Conservation (phyloP, 192 early-diverging fungal species). For the Coemansia erecta region DNA sequence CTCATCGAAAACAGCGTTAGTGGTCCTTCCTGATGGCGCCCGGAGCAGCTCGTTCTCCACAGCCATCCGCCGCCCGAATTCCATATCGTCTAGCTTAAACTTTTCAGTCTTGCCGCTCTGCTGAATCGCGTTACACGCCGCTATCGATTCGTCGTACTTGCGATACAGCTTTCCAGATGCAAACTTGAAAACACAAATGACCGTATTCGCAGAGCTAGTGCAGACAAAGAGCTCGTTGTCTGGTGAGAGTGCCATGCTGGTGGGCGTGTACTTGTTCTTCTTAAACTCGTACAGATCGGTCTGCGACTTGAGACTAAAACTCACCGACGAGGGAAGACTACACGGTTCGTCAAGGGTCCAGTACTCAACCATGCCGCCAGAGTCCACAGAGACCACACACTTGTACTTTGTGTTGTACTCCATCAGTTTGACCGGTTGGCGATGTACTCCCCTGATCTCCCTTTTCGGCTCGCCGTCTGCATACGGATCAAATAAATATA, state of each 20-base stretch:
- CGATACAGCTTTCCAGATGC: conserved; percentile 80
- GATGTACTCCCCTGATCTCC: conserved; percentile 65
- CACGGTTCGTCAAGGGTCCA: conserved; percentile 76
- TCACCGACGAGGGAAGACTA: conserved; percentile 60
- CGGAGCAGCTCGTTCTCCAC: conserved; percentile 85
- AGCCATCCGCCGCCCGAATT: conserved; percentile 91
- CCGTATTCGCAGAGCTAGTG: conserved; percentile 76
- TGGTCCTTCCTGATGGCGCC: conserved; percentile 59
- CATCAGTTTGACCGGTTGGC: conserved; percentile 74
- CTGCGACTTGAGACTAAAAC: conserved; percentile 85
- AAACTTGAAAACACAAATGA: conserved; percentile 83
- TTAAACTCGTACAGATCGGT: conserved; percentile 97
- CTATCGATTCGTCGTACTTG: conserved; percentile 89
- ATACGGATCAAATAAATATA: conserved; percentile 84
- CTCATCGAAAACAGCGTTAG: conserved; percentile 91
- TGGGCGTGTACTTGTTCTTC: conserved; percentile 79
- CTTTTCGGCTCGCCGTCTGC: conserved; percentile 62
- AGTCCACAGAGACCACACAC: conserved; percentile 81
- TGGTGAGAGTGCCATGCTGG: conserved; percentile 76
- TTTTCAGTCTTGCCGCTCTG: conserved; percentile 54
- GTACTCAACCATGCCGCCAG: conserved; percentile 91
- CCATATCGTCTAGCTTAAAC: conserved; percentile 92
- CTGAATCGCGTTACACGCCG: conserved; percentile 58
- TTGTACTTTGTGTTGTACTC: conserved; percentile 73
- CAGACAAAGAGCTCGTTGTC: conserved; percentile 85